A percentile compares a stretch with the other conserved stretches of the same genome.
Evolutionary conservation across 2,329 filamentous ascomycete species (phyloP).

Genomic region (Graphiopsis chlorocephala): DNA sequence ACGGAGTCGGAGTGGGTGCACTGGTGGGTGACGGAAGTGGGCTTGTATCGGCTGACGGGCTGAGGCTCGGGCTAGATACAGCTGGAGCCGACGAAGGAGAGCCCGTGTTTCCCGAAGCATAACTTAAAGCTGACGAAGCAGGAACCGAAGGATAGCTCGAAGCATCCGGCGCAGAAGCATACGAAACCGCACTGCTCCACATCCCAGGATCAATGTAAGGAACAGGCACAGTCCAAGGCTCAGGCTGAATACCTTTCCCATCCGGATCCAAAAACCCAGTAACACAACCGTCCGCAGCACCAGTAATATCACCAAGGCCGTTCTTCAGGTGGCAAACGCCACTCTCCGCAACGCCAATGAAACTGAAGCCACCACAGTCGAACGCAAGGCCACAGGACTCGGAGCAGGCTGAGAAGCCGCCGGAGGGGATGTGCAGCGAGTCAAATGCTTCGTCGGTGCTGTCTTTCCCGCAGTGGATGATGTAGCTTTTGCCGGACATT

Average conservation of each 20-base stretch:
- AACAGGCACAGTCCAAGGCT: background rate
- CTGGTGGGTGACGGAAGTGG: background rate
- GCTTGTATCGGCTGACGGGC: background rate
- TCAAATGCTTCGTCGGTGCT: background rate
- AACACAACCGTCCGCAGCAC: background rate
- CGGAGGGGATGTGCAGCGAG: background rate
- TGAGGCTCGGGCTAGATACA: background rate
- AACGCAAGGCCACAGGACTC: background rate
- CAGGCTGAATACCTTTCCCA: background rate
- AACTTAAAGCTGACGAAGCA: background rate
- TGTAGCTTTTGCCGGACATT: constrained; percentile 5
- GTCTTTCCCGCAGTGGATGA: constrained; percentile 14
- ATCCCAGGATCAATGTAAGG: background rate
- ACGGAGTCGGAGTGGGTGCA: background rate
- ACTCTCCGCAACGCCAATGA: background rate
- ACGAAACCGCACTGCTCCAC: background rate
- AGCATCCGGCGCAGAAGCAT: background rate
- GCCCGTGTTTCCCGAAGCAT: background rate
- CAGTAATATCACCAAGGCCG: background rate
- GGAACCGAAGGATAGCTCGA: background rate
- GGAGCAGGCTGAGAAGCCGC: constrained; percentile 1
- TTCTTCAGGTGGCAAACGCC: constrained; percentile 20
- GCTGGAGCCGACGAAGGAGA: background rate
- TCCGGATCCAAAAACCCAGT: background rate
- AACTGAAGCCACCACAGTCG: constrained; percentile 16